Conservation (phyloP, 2,329 filamentous ascomycete genomes). For the Fusarium setosum region DNA sequence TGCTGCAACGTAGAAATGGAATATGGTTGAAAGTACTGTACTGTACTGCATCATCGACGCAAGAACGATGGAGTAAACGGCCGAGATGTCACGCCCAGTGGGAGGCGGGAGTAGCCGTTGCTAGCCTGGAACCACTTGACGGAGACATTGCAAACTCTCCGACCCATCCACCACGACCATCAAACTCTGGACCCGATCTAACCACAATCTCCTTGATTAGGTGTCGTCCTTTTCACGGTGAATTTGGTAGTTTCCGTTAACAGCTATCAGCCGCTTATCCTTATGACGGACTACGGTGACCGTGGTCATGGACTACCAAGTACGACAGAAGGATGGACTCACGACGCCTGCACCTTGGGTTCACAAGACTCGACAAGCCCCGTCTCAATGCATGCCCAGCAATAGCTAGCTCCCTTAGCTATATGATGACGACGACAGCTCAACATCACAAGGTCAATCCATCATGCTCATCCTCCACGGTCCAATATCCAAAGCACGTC, state of each 20-base stretch:
- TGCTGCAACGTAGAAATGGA: too few relatives aligned
- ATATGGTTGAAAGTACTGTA: too few relatives aligned
- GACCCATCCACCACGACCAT: too few relatives aligned
- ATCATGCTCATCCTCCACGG: neutral
- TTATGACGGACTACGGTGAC: too few relatives aligned
- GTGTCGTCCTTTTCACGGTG: too few relatives aligned
- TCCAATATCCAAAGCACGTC: conserved; percentile 20
- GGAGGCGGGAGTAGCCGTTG: conserved; percentile 30
- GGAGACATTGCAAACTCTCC: neutral
- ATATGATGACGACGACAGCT: conserved; percentile 18
- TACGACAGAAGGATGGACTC: too few relatives aligned
- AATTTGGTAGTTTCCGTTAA: too few relatives aligned
- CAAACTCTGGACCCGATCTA: too few relatives aligned
- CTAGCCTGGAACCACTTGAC: conserved; percentile 6
- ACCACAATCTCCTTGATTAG: neutral
- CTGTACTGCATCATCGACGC: too few relatives aligned
- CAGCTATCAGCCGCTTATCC: too few relatives aligned
- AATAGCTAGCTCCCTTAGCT: neutral
- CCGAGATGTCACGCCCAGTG: neutral
- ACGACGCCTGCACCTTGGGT: neutral
- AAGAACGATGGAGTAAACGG: neutral
- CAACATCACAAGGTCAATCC: conserved; percentile 28
- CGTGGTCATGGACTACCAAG: too few relatives aligned
- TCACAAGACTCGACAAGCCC: neutral
- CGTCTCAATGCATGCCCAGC: neutral